Percentiles rank a stretch among this genome's conserved stretches.
phyloP scores from a whole-genome alignment of 1,284 basidiomycete species.

The Golubevia pallescens region DNA sequence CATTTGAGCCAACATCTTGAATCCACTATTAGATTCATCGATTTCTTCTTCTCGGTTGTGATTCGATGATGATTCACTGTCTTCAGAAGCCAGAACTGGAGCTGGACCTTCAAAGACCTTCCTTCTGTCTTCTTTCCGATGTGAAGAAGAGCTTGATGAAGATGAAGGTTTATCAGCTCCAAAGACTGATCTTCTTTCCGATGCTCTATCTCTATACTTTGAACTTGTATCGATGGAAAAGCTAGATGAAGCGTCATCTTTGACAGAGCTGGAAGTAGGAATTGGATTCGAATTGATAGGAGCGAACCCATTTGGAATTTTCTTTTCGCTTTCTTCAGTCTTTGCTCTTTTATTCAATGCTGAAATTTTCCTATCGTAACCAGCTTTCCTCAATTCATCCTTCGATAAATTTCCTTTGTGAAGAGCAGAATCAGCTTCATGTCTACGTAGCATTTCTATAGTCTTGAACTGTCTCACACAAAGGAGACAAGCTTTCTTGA shows the following conservation, averaged over 20 bases:
- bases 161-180: slow-evolving; percentile 18
- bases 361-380: background rate
- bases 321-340: too few relatives aligned
- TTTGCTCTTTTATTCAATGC: too few relatives aligned
- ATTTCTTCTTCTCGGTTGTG: slow-evolving; percentile 17
- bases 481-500: slow-evolving; percentile 13
- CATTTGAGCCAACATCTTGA: slow-evolving; percentile 29
- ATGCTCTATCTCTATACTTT: slow-evolving; percentile 26
- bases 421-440: slow-evolving; percentile 10
- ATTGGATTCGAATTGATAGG: too few relatives aligned
- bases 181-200: slow-evolving; percentile 31
- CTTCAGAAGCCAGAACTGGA: background rate
- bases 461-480: slow-evolving; percentile 14
- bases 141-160: background rate
- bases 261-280: too few relatives aligned
- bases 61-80: background rate
- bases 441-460: slow-evolving; percentile 11
- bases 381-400: slow-evolving; percentile 12
- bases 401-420: slow-evolving; percentile 13
- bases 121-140: background rate
- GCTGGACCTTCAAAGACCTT: slow-evolving; percentile 18
- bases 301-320: too few relatives aligned
- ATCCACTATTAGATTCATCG: slow-evolving; percentile 24
- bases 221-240: background rate
- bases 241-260: background rate